phyloP scores from a whole-genome alignment of 2,329 filamentous ascomycete genomes.

The Ascochyta koolunga region DNA sequence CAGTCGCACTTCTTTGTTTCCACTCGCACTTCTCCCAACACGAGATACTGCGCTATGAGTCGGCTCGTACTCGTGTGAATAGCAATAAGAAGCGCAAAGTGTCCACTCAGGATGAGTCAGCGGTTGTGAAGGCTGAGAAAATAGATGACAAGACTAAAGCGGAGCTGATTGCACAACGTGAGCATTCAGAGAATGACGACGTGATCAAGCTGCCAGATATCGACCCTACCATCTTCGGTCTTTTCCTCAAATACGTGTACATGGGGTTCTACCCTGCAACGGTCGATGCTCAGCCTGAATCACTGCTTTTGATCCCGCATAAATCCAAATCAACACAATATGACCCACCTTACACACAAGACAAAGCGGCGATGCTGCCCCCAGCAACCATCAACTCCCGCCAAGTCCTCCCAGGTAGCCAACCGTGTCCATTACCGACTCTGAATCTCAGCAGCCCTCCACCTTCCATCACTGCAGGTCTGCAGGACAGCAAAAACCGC shows the following conservation, averaged over 20 bases:
- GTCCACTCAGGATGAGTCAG: not conserved
- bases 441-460: too few species aligned
- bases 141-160: not conserved
- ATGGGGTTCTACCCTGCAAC: slow-evolving; percentile 20
- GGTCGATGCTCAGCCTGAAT: slow-evolving; percentile 8
- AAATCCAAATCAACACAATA: not conserved
- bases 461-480: not conserved
- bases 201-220: slow-evolving; percentile 12
- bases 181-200: not conserved
- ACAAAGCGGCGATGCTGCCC: not conserved
- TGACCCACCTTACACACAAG: not conserved
- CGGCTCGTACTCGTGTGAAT: not conserved
- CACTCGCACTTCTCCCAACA: slow-evolving; percentile 18
- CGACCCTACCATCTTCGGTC: slow-evolving; percentile 22
- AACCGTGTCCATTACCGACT: not conserved
- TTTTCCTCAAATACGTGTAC: slow-evolving; percentile 33
- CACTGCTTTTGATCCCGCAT: not conserved
- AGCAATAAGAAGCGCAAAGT: slow-evolving; percentile 21
- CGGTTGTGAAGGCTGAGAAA: not conserved
- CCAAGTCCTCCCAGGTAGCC: not conserved
- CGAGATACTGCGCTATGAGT: not conserved
- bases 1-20: slow-evolving; percentile 11
- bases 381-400: not conserved
- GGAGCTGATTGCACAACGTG: not conserved
- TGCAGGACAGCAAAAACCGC: not conserved